phyloP scores from a whole-genome alignment of 345 rosid genomes.

The Aquilaria yunnanensis region DNA sequence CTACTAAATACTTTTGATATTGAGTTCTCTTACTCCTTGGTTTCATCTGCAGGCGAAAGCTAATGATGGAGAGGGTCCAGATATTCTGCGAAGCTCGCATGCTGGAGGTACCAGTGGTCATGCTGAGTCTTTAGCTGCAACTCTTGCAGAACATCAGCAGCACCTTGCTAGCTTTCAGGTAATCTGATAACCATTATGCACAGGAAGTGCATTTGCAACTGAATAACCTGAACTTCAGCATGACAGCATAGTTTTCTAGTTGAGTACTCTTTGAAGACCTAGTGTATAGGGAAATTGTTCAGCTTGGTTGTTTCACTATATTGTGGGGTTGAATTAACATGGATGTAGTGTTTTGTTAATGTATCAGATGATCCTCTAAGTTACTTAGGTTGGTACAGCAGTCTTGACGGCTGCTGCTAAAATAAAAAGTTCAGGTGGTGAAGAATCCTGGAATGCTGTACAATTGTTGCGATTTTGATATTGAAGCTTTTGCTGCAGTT shows the following conservation, averaged over 20 bases:
- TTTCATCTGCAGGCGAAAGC: constrained; percentile 73
- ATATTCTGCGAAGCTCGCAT: constrained; percentile 67
- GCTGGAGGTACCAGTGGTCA: constrained; percentile 84
- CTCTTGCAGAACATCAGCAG: constrained; percentile 94
- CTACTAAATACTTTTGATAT: too few species aligned
- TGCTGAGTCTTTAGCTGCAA: constrained; percentile 84
- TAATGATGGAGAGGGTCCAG: constrained; percentile 98
- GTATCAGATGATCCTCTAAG: too few species aligned
- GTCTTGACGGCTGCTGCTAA: too few species aligned
- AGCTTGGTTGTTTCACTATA: neutral
- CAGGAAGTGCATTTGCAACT: neutral
- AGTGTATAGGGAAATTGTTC: neutral
- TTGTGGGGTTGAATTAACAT: constrained; percentile 2
- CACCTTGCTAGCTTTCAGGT: constrained; percentile 99
- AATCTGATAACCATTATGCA: constrained; percentile 3
- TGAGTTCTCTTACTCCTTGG: too few species aligned
- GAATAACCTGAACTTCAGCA: neutral
- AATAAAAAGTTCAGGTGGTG: too few species aligned
- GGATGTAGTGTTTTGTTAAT: too few species aligned
- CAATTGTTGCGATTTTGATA: too few species aligned
- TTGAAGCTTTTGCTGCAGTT: too few species aligned
- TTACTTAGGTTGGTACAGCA: too few species aligned
- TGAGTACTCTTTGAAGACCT: neutral
- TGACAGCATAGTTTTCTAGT: constrained; percentile 3
- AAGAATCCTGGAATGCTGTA: too few species aligned